phyloP scores from a whole-genome alignment of 2,329 filamentous ascomycete genomes.

The Mollisia scopiformis region DNA sequence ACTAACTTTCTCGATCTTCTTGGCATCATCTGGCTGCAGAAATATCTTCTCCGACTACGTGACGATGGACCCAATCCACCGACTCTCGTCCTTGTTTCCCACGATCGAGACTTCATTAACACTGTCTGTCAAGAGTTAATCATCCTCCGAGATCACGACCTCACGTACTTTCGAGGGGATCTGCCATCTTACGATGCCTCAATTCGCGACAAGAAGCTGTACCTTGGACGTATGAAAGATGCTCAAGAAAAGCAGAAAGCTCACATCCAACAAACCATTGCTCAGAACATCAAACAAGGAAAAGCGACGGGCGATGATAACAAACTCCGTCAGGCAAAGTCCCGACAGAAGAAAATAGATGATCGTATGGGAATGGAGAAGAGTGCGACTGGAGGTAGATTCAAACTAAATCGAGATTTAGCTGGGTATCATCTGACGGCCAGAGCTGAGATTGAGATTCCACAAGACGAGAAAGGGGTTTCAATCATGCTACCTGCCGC shows the following conservation, averaged over 20 bases:
- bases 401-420: constrained; percentile 80
- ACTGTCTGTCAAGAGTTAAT: constrained; percentile 76
- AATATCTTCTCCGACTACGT: constrained; percentile 63
- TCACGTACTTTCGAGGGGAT: constrained; percentile 77
- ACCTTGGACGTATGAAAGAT: constrained; percentile 76
- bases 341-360: constrained; percentile 81
- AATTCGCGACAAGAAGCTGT: constrained; percentile 66
- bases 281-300: constrained; percentile 73
- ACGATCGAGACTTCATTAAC: constrained; percentile 81
- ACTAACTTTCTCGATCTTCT: constrained; percentile 86
- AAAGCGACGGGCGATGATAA: constrained; percentile 81
- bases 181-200: constrained; percentile 72
- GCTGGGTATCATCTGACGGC: constrained; percentile 60
- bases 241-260: constrained; percentile 80
- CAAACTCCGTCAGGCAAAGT: constrained; percentile 83
- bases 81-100: constrained; percentile 79
- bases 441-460: constrained; percentile 73
- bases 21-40: constrained; percentile 84
- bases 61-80: constrained; percentile 54
- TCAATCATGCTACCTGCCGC: constrained; percentile 63
- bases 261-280: constrained; percentile 79
- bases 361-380: constrained; percentile 79
- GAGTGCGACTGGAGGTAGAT: constrained; percentile 70
- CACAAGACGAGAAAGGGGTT: constrained; percentile 61
- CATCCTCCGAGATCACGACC: constrained; percentile 70